Evolutionary conservation across 179 eudicot species (phyloP), one percentile per base, ranked within the genome.

Genomic region (Silene coronaria): DNA sequence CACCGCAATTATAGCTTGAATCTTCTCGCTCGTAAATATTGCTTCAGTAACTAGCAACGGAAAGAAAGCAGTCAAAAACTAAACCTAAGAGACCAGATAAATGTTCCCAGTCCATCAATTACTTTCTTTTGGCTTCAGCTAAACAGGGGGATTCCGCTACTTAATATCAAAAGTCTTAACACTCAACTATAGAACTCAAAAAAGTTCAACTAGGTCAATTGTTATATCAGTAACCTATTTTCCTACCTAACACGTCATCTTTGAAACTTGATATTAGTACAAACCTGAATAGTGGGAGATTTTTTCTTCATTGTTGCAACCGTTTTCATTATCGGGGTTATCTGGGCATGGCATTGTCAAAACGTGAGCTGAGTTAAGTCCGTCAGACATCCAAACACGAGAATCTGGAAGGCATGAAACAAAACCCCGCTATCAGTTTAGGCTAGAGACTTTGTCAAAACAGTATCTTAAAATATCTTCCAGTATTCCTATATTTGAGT

Each of bases 371-470:
- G 93, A 84, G 85, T 86, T 69, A 48, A 75, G 73, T 68, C 97
- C 96, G 77, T 93, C 97, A 48, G 98, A 90, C n/a, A 88, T 71
- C 97, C 98, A 93, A 79, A 87, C 83, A 77, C 80, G 91, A 38
- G 89, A 69, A 85, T 82, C 98, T 93, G 92, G 80, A 81, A 34
- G 72, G 45, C 69, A 84, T 66, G 9, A 64, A 14, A 79, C 55
- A 51, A 59, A 61, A 13, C 24, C 51, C 58, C 21, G n/a, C 53
- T 71, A 28, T 78, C 38, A 71, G 65, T 64, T 71, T 22, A 67
- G 7, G 24, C 14, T 3, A 11, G 7, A 72, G 48, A 69, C 14
- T 16, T 32, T n/a, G 13, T 66, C 48, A 66, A 66, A 62, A 62
- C 27, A 24, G 12, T 63, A 27, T 26, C 36, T 28, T 28, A 24